These are phyloP conservation scores for Chlorophyllum brunneum DNA, from an alignment of 768 basidiomycete species.

Conservation along the genomic window DNA sequence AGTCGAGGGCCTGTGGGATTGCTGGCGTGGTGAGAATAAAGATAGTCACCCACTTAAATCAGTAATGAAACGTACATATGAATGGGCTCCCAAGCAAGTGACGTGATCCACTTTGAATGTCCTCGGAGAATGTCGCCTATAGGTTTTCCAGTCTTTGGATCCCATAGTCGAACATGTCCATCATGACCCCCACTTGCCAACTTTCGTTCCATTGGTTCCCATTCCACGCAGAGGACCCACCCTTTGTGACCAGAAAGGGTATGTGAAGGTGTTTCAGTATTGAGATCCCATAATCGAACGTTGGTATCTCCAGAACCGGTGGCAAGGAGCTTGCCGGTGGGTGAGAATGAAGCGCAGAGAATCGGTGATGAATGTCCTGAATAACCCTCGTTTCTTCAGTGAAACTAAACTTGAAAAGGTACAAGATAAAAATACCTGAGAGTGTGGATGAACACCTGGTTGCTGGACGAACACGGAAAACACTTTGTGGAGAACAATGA, in stretches of 20 bases:
- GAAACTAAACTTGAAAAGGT: background rate
- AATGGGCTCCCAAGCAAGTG: conserved; percentile 93
- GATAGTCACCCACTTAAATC: background rate
- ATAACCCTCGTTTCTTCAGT: conserved; percentile 10
- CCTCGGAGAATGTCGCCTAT: conserved; percentile 88
- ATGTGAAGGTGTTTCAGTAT: conserved; percentile 88
- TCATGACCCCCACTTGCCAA: conserved; percentile 95
- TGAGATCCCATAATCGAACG: conserved; percentile 90
- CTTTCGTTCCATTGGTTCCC: conserved; percentile 90
- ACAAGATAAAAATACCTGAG: conserved; percentile 50
- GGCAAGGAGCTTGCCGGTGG: conserved; percentile 85
- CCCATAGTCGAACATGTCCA: conserved; percentile 89
- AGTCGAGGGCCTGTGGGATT: conserved; percentile 77
- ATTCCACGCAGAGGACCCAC: conserved; percentile 97
- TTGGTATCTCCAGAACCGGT: conserved; percentile 96
- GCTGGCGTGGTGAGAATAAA: conserved; percentile 33
- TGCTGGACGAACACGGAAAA: conserved; percentile 91
- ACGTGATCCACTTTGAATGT: conserved; percentile 95
- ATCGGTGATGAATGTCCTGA: conserved; percentile 90
- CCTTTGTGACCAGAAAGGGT: conserved; percentile 86
- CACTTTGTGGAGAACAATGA: conserved; percentile 91
- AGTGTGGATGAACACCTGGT: conserved; percentile 92
- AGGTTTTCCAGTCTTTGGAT: conserved; percentile 86
- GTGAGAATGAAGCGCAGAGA: conserved; percentile 92
- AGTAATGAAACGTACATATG: conserved; percentile 60